phyloP scores from a whole-genome alignment of 2,329 filamentous ascomycete genomes.

The Hymenoscyphus repandus region DNA sequence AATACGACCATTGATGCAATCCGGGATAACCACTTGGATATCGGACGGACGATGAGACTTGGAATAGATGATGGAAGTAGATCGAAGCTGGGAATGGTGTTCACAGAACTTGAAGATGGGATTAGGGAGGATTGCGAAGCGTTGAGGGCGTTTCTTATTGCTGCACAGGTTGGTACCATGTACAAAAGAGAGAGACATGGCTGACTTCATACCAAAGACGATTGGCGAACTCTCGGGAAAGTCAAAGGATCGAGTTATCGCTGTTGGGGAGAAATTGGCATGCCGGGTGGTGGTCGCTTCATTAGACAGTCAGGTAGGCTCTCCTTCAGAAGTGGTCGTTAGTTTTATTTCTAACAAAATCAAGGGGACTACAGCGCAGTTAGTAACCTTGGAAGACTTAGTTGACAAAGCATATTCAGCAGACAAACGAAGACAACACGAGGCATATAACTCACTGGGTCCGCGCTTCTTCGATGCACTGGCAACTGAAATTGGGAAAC shows the following conservation, averaged over 20 bases:
- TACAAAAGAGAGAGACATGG: neutral
- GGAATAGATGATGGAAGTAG: neutral
- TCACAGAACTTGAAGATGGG: conserved; percentile 2
- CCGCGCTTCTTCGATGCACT: conserved; percentile 8
- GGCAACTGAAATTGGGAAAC: conserved; percentile 1
- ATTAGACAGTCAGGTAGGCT: conserved; percentile 27
- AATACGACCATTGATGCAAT: conserved; percentile 46
- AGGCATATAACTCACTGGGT: conserved; percentile 7
- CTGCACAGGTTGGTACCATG: conserved; percentile 39
- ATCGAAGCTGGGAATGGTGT: neutral
- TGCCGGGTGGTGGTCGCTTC: conserved; percentile 30
- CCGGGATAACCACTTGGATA: conserved; percentile 44
- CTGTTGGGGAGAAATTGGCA: conserved; percentile 36
- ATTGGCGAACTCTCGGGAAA: conserved; percentile 45
- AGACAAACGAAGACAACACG: conserved; percentile 1
- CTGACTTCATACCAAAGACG: conserved; percentile 18
- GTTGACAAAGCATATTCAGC: conserved; percentile 1
- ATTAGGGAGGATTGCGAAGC: conserved; percentile 42
- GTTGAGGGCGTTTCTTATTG: conserved; percentile 45
- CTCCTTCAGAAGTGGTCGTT: neutral
- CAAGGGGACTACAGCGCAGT: conserved; percentile 8
- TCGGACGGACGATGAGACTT: conserved; percentile 39
- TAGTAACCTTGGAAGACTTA: conserved; percentile 8
- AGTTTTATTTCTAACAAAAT: neutral
- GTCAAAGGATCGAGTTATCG: conserved; percentile 45